A percentile compares a stretch with the other conserved stretches of the same genome.
Conservation (phyloP, 2,329 filamentous ascomycete species). For the Neobulgaria alba region DNA sequence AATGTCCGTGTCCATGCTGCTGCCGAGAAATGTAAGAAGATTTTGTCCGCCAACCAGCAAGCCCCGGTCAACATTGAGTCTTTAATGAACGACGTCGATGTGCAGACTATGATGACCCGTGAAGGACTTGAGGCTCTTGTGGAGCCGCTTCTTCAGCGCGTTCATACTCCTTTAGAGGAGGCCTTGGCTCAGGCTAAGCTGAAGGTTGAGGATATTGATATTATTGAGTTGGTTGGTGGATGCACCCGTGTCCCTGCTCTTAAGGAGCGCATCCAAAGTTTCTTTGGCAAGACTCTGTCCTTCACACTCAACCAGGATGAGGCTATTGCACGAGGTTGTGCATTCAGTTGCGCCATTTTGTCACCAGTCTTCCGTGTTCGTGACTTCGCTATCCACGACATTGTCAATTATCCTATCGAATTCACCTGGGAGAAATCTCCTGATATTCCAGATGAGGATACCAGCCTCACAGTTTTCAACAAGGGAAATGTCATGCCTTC, state of each 20-base stretch:
- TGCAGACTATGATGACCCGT: conserved; percentile 79
- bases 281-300: conserved; percentile 87
- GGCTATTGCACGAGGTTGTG: conserved; percentile 88
- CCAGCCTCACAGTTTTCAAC: conserved; percentile 94
- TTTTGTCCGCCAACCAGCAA: conserved; percentile 87
- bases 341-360: conserved; percentile 95
- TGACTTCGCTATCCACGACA: conserved; percentile 95
- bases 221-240: conserved; percentile 87
- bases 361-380: conserved; percentile 97
- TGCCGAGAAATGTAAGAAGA: conserved; percentile 97
- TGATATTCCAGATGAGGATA: conserved; percentile 97
- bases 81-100: conserved; percentile 96
- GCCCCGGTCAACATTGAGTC: conserved; percentile 96
- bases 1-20: conserved; percentile 77
- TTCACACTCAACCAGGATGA: conserved; percentile 99
- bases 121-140: conserved; percentile 91
- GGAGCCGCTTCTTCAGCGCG: conserved; percentile 69
- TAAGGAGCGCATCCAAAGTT: conserved; percentile 81
- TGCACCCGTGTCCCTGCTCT: conserved; percentile 88
- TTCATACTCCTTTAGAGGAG: conserved; percentile 71
- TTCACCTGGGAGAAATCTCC: conserved; percentile 98
- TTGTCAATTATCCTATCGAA: conserved; percentile 96
- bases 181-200: conserved; percentile 91
- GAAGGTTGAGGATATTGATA: conserved; percentile 83
- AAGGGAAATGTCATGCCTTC: conserved; percentile 94